phyloP scores from a whole-genome alignment of 31 red algal species.

The Odonthalia washingtoniensis region DNA sequence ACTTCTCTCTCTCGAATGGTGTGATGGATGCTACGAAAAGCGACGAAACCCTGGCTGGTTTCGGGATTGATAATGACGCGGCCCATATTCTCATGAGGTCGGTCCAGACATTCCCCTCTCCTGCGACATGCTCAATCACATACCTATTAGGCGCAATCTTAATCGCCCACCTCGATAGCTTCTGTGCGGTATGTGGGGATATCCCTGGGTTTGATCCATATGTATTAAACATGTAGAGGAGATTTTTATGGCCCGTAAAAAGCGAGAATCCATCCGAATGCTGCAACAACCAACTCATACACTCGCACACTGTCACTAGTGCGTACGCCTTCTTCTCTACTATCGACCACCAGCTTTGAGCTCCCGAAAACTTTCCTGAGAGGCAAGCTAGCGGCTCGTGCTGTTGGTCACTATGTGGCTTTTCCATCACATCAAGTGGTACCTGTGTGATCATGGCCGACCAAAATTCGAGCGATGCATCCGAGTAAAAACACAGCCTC shows the following conservation, averaged over 20 bases:
- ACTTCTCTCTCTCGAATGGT: too few species aligned
- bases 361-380: not conserved
- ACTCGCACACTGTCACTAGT: too few species aligned
- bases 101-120: constrained; percentile 10
- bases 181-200: not conserved
- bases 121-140: constrained; percentile 30
- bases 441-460: not conserved
- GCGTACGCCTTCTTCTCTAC: not conserved
- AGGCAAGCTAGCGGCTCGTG: not conserved
- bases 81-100: constrained; percentile 17
- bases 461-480: not conserved
- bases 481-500: not conserved
- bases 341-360: not conserved
- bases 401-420: not conserved
- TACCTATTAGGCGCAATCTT: not conserved
- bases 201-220: constrained; percentile 20
- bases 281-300: too few species aligned
- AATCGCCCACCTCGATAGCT: not conserved
- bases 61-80: too few species aligned
- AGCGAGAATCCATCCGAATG: too few species aligned
- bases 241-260: constrained; percentile 31
- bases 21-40: too few species aligned
- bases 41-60: too few species aligned
- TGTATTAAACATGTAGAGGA: constrained; percentile 34
- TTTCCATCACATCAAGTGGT: not conserved